Conservation (phyloP, 495 filamentous ascomycete genomes). For the Gamarada debralockiae region DNA sequence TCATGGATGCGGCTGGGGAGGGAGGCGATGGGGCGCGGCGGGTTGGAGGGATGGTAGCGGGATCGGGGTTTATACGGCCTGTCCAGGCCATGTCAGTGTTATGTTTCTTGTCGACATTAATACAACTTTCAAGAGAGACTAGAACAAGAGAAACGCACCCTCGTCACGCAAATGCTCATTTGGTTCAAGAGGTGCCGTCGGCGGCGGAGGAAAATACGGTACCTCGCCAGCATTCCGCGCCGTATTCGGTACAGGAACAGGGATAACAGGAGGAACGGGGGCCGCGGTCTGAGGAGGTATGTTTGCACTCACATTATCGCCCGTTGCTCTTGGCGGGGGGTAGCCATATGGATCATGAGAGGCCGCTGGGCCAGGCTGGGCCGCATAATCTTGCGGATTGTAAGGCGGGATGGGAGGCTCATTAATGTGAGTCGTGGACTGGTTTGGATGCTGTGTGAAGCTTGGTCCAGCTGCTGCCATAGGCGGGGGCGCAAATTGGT, state of each 20-base stretch:
- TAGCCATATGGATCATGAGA: conserved; percentile 16
- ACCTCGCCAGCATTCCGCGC: background rate
- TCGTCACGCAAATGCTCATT: conserved; percentile 20
- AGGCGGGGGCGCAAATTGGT: conserved; percentile 41
- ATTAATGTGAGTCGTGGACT: conserved; percentile 10
- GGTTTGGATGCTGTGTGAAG: conserved; percentile 13
- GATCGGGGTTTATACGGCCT: background rate
- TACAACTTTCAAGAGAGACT: background rate
- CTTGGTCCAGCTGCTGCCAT: conserved; percentile 7
- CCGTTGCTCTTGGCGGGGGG: conserved; percentile 18
- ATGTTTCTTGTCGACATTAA: background rate
- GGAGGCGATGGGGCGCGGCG: too few relatives aligned
- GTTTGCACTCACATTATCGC: conserved; percentile 30
- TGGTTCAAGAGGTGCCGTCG: conserved; percentile 17
- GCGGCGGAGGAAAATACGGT: conserved; percentile 25
- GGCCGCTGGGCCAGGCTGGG: conserved; percentile 17
- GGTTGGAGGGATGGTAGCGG: background rate
- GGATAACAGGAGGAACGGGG: conserved; percentile 1
- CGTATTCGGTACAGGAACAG: background rate
- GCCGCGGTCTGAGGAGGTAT: conserved; percentile 11
- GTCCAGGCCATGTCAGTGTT: background rate
- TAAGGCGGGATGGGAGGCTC: conserved; percentile 31
- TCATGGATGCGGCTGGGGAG: background rate
- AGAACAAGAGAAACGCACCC: conserved; percentile 20
- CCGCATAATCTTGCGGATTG: conserved; percentile 38